Conservation (phyloP, 768 basidiomycete genomes). For the Pulveroboletus sp. region DNA sequence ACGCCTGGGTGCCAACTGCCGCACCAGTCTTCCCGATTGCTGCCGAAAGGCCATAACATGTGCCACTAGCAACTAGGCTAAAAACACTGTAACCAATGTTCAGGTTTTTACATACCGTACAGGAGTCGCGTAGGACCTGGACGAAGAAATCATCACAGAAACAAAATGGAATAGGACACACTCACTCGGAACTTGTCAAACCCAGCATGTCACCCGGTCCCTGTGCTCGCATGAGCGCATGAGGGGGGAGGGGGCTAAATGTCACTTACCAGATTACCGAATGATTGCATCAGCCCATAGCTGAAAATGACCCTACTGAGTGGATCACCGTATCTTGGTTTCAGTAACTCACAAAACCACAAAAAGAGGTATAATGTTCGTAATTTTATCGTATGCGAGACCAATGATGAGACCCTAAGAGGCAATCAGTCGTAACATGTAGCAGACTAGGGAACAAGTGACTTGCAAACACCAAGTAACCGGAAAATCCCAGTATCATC, state of each 20-base stretch:
- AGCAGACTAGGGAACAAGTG: neutral
- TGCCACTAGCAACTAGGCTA: conserved; percentile 40
- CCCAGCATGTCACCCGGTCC: conserved; percentile 73
- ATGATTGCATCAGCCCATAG: conserved; percentile 70
- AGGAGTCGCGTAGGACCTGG: conserved; percentile 59
- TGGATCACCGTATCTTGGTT: neutral
- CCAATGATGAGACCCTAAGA: conserved; percentile 51
- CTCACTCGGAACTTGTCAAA: conserved; percentile 62
- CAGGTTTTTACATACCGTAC: conserved; percentile 41
- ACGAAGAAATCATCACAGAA: conserved; percentile 3
- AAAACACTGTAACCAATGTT: neutral
- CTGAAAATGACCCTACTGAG: conserved; percentile 28
- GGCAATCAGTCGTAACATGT: neutral
- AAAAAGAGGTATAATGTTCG: conserved; percentile 58
- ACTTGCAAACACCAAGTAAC: conserved; percentile 59
- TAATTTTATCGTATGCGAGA: conserved; percentile 57
- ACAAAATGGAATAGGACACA: conserved; percentile 9
- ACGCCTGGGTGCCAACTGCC: conserved; percentile 66
- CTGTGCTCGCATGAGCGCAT: conserved; percentile 29
- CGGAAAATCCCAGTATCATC: conserved; percentile 68
- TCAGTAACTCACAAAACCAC: conserved; percentile 52
- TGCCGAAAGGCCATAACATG: conserved; percentile 66
- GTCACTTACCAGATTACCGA: conserved; percentile 54
- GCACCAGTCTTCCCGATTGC: conserved; percentile 70
- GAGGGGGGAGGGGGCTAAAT: neutral